Conservation (phyloP, 345 rosid genomes). For the Moringa oleifera region DNA sequence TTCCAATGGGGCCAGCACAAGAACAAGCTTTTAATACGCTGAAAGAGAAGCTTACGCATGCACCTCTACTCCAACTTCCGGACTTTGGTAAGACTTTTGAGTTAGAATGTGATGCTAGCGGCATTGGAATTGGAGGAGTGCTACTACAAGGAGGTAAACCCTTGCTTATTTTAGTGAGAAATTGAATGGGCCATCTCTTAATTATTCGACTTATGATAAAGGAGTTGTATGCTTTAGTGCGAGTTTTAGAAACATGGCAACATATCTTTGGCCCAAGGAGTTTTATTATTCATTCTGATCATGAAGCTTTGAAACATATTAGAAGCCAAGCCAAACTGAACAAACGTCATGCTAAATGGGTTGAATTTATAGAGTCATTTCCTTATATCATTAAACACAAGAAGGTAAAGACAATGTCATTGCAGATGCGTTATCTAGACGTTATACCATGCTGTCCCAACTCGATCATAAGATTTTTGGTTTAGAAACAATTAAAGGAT, state of each 20-base stretch:
- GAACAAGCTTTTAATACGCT: neutral
- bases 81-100: too few species aligned
- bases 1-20: neutral
- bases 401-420: neutral
- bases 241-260: neutral
- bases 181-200: neutral
- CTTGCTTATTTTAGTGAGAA: conserved; percentile 10
- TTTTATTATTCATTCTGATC: neutral
- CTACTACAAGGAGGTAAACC: neutral
- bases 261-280: neutral
- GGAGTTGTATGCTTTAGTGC: conserved; percentile 7
- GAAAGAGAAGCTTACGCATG: too few species aligned
- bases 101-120: conserved; percentile 4
- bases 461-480: neutral
- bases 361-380: neutral
- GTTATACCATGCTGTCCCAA: neutral
- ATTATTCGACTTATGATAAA: neutral
- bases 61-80: too few species aligned
- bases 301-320: neutral
- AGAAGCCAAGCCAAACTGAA: neutral
- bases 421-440: conserved; percentile 4
- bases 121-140: neutral
- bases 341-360: conserved; percentile 12
- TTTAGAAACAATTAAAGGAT: neutral
- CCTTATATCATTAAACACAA: conserved; percentile 8